Evolutionary conservation across 306 rosid genomes (phyloP), one percentile per base, ranked within the genome.

Genomic region (Purshia tridentata): DNA sequence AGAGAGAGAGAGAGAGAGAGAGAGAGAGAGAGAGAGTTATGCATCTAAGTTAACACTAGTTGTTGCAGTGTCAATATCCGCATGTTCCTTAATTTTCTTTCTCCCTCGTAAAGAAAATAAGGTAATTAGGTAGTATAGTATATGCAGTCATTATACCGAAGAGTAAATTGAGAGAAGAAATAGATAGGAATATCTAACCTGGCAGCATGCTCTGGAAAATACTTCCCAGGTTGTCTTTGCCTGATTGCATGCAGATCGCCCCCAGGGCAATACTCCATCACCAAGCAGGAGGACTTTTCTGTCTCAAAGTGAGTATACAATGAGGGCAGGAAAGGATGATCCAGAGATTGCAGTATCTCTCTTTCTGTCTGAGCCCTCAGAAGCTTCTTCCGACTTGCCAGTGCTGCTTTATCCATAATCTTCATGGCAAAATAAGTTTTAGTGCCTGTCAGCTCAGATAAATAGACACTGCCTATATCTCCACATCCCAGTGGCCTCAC

Each of bases 261-360:
- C 29, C 97, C 98, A 1, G 98, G 96, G 77, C 98, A 94, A 56
- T 88, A 91, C 83, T 94, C 98, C 97, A 94, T 91, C 10, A 91
- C 89, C 86, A 94, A 83, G 85, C 94, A 94, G 46, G 97, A 84
- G 83, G 86, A 89, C 67, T 86, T 85, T 11, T 89, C 92, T 0
- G 96, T 89, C 81, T 91, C 98, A 57, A 91, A 94, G 76, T 91
- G 89, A 1, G 98, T 72, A 56, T 94, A 91, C 67, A 94, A 81
- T 23, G 98, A 85, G 6, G 98, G 98, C n/a, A 94, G 83, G 80
- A 94, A 94, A 5, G 98, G 98, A 82, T 94, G 98, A 84, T 94
- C 98, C 73, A 94, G 87, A 71, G 95, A 89, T 70, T 91, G 96
- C 78, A 94, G 85, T 81, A 94, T 94, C 83, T 94, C 98, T 70